Conservation (phyloP, 1,139 yeast genomes). For the Hyphopichia khmerensis region DNA sequence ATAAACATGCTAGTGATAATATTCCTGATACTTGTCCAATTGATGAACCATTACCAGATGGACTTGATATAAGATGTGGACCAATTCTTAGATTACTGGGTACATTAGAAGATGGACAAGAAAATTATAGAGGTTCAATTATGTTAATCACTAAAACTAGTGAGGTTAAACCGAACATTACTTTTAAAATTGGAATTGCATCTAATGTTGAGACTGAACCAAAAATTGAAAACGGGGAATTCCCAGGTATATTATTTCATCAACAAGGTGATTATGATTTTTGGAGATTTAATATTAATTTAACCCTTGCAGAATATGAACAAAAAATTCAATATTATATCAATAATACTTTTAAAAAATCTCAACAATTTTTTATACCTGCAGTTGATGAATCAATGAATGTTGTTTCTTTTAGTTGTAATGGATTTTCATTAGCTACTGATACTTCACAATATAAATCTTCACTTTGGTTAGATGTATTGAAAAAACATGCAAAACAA, state of each 20-base stretch:
- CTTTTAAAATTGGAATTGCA: constrained; percentile 42
- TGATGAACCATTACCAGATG: constrained; percentile 23
- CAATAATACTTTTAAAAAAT: constrained; percentile 39
- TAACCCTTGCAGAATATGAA: constrained; percentile 46
- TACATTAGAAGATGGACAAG: constrained; percentile 45
- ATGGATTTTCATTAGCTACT: constrained; percentile 82
- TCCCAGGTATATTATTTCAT: constrained; percentile 43
- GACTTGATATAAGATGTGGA: constrained; percentile 64
- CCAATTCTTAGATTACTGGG: constrained; percentile 72
- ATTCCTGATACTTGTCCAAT: constrained; percentile 28
- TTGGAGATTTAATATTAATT: constrained; percentile 59
- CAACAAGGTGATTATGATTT: constrained; percentile 54
- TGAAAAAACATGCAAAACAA: constrained; percentile 56
- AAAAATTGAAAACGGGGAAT: constrained; percentile 34
- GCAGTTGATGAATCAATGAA: constrained; percentile 65
- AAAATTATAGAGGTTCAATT: constrained; percentile 63
- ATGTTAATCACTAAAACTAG: constrained; percentile 56
- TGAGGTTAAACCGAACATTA: constrained; percentile 31
- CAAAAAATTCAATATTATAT: constrained; percentile 63
- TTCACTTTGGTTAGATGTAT: constrained; percentile 82
- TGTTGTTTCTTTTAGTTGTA: constrained; percentile 80
- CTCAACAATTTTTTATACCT: constrained; percentile 59
- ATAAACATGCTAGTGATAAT: constrained; percentile 20
- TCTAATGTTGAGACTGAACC: background rate
- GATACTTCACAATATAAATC: constrained; percentile 68